phyloP scores from a whole-genome alignment of 2,329 filamentous ascomycete species.

The Apiospora saccharicola region DNA sequence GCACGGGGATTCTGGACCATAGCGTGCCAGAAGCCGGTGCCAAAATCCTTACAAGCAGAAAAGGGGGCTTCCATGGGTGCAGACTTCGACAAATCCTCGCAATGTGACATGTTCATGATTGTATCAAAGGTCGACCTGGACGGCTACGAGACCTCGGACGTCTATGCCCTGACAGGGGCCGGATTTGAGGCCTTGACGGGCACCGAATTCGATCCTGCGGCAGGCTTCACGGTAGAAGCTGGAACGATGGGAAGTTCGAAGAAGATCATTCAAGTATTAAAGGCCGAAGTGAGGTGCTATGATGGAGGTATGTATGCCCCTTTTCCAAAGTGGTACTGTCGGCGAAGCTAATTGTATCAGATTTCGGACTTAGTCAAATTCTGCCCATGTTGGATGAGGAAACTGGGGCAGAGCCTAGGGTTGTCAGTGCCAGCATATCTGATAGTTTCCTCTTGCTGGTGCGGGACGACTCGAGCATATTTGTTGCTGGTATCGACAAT shows the following conservation, averaged over 20 bases:
- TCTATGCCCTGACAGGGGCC: slow-evolving; percentile 77
- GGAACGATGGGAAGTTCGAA: slow-evolving; percentile 82
- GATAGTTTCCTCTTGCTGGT: slow-evolving; percentile 88
- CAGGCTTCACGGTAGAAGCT: slow-evolving; percentile 86
- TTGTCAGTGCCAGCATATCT: slow-evolving; percentile 81
- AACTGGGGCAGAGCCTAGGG: slow-evolving; percentile 79
- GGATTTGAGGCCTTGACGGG: slow-evolving; percentile 78
- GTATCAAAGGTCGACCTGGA: slow-evolving; percentile 75
- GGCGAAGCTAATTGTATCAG: slow-evolving; percentile 50
- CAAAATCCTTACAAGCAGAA: slow-evolving; percentile 63
- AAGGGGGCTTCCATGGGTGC: slow-evolving; percentile 57
- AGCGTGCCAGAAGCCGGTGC: slow-evolving; percentile 70
- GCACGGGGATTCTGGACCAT: slow-evolving; percentile 85
- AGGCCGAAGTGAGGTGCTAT: slow-evolving; percentile 87
- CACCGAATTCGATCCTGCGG: slow-evolving; percentile 90
- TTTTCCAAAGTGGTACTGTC: not conserved
- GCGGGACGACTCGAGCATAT: slow-evolving; percentile 82
- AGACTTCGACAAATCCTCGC: slow-evolving; percentile 66
- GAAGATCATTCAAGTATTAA: slow-evolving; percentile 86
- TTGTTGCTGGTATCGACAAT: slow-evolving; percentile 80
- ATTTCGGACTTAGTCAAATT: slow-evolving; percentile 89
- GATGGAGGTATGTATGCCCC: slow-evolving; percentile 73
- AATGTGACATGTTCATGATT: slow-evolving; percentile 83
- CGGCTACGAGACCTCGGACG: slow-evolving; percentile 78
- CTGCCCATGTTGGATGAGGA: slow-evolving; percentile 93